Evolutionary conservation across 306 rosid genomes (phyloP), one percentile per base, ranked within the genome.

Genomic region (Hippophae gyantsensis): DNA sequence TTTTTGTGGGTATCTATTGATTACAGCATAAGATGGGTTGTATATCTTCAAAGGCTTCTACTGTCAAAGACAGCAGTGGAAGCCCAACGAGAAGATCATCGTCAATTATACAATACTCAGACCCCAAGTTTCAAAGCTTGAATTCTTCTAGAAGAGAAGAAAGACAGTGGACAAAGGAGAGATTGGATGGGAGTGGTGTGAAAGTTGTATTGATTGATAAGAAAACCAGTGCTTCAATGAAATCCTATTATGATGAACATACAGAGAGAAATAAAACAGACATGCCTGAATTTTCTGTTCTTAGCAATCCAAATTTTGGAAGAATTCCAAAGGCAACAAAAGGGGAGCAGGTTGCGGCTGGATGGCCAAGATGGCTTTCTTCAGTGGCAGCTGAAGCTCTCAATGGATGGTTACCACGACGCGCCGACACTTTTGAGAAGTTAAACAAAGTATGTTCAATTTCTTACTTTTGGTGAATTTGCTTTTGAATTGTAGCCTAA

Each of bases 321-420:
- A 84, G 81, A 64, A 67, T 90, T 10, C 84, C 96, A 3, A 85
- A 74, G 67, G 89, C 75, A 57, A 53, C 68, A 42, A 80, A 68
- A 61, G 94, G 81, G 43, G 96, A 87, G 78, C 97, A 87, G 62
- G 84, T 85, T 64, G 96, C 95, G 3, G 97, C 97, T 2, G 97
- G 97, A 61, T 90, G 97, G 97, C 97, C 97, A 11, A 72, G 63
- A 43, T 90, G 97, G 97, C 95, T 90, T 18, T 81, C 96, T 64
- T 70, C 88, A 10, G 95, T 81, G 53, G 97, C 97, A 0, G 78
- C 84, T 27, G 97, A 90, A 72, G 96, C 92, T 65, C 75, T 90
- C 68, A 63, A 70, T 11, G 97, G 96, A 61, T 90, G 97, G 97
- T 61, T 79, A 70, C 97, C 97, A 0, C 79, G 87, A 12, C 76